Evolutionary conservation across 176 grass and related monocot genomes (phyloP).

Genomic region (Puya raimondii): DNA sequence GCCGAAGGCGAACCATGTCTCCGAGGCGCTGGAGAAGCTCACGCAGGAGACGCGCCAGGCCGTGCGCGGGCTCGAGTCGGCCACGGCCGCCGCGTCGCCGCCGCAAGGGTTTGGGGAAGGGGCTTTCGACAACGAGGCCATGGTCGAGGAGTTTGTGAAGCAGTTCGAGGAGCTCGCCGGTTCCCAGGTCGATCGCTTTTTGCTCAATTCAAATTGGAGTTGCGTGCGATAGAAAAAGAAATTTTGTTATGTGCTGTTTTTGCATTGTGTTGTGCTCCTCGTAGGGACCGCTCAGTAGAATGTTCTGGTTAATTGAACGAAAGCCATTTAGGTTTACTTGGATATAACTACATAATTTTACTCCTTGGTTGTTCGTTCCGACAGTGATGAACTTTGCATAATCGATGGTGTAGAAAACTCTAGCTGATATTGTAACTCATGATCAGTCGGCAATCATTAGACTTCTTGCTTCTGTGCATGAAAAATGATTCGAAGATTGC

Average conservation of each 20-base stretch:
- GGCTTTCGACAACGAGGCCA: conserved; percentile 52
- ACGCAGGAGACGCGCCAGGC: conserved; percentile 83
- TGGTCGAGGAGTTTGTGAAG: conserved; percentile 98
- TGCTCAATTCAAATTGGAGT: not conserved
- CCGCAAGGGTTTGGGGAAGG: conserved; percentile 11
- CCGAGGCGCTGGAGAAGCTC: conserved; percentile 88
- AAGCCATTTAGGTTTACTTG: not conserved
- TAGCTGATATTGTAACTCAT: not conserved
- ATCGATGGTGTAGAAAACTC: not conserved
- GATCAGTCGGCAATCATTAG: not conserved
- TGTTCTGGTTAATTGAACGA: too few relatives aligned
- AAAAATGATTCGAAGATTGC: not conserved
- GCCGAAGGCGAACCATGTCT: conserved; percentile 41
- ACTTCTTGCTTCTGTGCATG: not conserved
- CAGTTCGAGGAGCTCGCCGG: conserved; percentile 96
- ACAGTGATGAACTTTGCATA: not conserved
- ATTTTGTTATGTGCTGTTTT: not conserved
- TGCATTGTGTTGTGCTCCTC: not conserved
- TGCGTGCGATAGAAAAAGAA: not conserved
- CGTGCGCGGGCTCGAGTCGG: conserved; percentile 75
- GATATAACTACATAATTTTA: not conserved
- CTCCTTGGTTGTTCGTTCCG: not conserved
- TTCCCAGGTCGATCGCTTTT: conserved; percentile 35
- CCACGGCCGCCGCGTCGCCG: conserved; percentile 18
- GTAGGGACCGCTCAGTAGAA: not conserved